Percentiles rank a stretch among this genome's conserved stretches.
Conservation (phyloP, 1,284 basidiomycete genomes). For the Naganishia sp. region DNA sequence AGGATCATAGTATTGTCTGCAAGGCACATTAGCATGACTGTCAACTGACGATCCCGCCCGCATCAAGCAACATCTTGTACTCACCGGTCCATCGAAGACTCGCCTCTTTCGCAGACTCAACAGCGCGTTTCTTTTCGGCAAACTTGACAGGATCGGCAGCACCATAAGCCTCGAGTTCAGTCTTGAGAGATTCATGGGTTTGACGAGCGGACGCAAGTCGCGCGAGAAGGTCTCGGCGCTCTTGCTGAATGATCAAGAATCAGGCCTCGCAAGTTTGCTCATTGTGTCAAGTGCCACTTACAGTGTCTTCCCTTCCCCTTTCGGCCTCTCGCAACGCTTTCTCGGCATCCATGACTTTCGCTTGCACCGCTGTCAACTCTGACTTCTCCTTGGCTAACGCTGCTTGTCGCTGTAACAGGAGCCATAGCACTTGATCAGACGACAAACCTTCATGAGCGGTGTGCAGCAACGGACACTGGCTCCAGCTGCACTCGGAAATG, state of each 20-base stretch:
- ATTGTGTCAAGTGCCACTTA: conserved; percentile 49
- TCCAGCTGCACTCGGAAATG: conserved; percentile 82
- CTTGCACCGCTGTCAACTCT: conserved; percentile 56
- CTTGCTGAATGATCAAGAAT: not conserved
- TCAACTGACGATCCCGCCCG: not conserved
- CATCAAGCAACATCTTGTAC: conserved; percentile 35
- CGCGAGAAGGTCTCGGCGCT: conserved; percentile 51
- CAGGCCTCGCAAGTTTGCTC: not conserved
- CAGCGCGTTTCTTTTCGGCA: conserved; percentile 69
- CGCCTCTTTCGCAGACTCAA: conserved; percentile 73
- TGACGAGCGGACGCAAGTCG: conserved; percentile 52
- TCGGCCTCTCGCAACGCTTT: conserved; percentile 60
- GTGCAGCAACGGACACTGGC: conserved; percentile 61
- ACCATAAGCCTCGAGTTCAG: conserved; percentile 65
- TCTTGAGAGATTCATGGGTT: conserved; percentile 53
- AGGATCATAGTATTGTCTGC: conserved; percentile 48
- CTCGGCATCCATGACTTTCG: conserved; percentile 45
- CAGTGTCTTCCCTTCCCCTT: conserved; percentile 65
- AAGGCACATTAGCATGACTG: not conserved
- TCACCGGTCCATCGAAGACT: conserved; percentile 80
- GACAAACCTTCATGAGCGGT: not conserved
- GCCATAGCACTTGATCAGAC: conserved; percentile 42
- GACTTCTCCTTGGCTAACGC: conserved; percentile 63
- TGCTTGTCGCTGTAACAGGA: conserved; percentile 57
- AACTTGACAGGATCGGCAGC: conserved; percentile 78